These are phyloP conservation scores for Tolypocladium pustulatum DNA, from an alignment of 2,329 filamentous ascomycete species.

Conservation along the genomic window DNA sequence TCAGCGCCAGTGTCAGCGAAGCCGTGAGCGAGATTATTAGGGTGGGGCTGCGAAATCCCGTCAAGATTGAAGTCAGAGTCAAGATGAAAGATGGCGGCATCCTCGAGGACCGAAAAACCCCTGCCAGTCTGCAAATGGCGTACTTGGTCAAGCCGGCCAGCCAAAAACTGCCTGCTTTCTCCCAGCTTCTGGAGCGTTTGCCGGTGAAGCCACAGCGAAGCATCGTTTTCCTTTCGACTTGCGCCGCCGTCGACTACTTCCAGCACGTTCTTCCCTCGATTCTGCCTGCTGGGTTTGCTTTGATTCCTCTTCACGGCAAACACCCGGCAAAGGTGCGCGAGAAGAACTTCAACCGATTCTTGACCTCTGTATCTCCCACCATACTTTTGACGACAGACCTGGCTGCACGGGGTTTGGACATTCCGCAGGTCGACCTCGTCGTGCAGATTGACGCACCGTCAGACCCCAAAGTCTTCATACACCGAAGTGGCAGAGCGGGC, in stretches of 20 bases:
- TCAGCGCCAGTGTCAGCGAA: constrained; percentile 92
- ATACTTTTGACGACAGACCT: constrained; percentile 89
- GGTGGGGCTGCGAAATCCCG: constrained; percentile 84
- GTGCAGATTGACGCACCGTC: constrained; percentile 75
- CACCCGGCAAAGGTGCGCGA: constrained; percentile 78
- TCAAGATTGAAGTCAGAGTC: constrained; percentile 90
- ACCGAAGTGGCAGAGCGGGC: constrained; percentile 82
- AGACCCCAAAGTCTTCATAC: constrained; percentile 91
- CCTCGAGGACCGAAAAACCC: constrained; percentile 74
- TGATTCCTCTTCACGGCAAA: constrained; percentile 85
- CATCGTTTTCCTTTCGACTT: constrained; percentile 89
- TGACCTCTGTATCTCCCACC: constrained; percentile 62
- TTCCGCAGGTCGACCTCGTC: constrained; percentile 83
- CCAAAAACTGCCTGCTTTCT: constrained; percentile 68
- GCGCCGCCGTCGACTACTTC: constrained; percentile 91
- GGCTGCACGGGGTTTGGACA: constrained; percentile 81
- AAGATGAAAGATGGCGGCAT: constrained; percentile 57
- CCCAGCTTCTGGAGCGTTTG: constrained; percentile 57
- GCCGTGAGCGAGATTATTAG: constrained; percentile 88
- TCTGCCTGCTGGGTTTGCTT: constrained; percentile 54
- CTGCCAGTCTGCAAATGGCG: constrained; percentile 84
- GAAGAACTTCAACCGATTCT: constrained; percentile 77
- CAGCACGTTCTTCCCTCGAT: constrained; percentile 66
- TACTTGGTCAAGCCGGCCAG: constrained; percentile 68
- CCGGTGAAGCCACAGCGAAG: constrained; percentile 70